These are phyloP conservation scores for Tephrocybe sp. DNA, from an alignment of 768 basidiomycete species.

Conservation along the genomic window DNA sequence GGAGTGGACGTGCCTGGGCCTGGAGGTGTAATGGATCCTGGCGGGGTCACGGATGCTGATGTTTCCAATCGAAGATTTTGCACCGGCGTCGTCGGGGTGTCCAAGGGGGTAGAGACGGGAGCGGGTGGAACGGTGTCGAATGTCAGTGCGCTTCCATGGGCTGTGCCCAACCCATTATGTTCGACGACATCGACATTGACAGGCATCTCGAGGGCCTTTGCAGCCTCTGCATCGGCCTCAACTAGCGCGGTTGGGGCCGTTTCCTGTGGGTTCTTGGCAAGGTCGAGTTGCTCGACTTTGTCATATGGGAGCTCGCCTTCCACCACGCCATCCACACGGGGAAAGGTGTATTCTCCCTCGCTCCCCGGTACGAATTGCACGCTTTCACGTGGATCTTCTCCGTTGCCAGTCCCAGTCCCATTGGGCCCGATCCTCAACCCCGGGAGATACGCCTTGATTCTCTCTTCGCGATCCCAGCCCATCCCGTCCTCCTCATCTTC, in stretches of 20 bases:
- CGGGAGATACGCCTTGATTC: conserved; percentile 14
- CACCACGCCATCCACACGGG: background rate
- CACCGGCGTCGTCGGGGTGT: background rate
- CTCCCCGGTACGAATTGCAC: no score
- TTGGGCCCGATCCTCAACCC: conserved; percentile 7
- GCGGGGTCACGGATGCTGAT: background rate
- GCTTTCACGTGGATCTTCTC: background rate
- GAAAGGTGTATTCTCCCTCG: conserved; percentile 17
- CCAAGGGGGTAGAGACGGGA: background rate
- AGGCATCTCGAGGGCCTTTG: conserved; percentile 6
- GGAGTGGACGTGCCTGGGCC: background rate
- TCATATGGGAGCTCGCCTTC: conserved; percentile 14
- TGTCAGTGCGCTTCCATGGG: background rate
- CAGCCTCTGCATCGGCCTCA: background rate
- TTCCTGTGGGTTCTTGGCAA: background rate
- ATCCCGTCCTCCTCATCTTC: conserved; percentile 15
- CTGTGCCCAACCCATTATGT: background rate
- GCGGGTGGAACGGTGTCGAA: background rate
- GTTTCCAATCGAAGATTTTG: no score
- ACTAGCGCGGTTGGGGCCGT: background rate
- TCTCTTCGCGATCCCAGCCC: conserved; percentile 13
- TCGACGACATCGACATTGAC: conserved; percentile 5
- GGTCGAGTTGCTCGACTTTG: background rate
- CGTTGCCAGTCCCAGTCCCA: background rate
- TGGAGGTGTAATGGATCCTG: background rate